phyloP scores from a whole-genome alignment of 2,329 filamentous ascomycete species.

The Penicillium sp. region DNA sequence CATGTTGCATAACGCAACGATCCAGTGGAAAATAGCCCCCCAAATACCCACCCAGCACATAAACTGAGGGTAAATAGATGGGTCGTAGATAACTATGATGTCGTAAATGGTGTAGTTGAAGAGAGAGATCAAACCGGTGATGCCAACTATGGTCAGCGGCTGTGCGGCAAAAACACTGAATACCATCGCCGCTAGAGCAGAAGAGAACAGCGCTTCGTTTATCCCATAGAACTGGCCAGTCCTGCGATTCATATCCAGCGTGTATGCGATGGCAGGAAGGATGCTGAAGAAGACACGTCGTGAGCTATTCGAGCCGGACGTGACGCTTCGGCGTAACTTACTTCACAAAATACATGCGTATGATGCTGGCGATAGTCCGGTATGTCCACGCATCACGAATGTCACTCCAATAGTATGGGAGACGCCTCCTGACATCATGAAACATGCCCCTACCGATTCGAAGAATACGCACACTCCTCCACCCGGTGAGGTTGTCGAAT shows the following conservation, averaged over 20 bases:
- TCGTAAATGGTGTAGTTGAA: constrained; percentile 63
- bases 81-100: constrained; percentile 52
- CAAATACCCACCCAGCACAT: constrained; percentile 58
- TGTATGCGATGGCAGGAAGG: constrained; percentile 58
- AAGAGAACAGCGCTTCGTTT: constrained; percentile 56
- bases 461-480: constrained; percentile 43
- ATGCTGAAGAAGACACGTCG: constrained; percentile 44
- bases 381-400: constrained; percentile 56
- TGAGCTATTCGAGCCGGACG: no score
- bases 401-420: constrained; percentile 58
- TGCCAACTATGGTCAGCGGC: constrained; percentile 57
- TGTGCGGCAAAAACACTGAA: constrained; percentile 54
- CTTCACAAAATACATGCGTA: constrained; percentile 59
- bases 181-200: constrained; percentile 55
- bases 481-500: constrained; percentile 40
- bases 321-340: constrained; percentile 2
- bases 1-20: constrained; percentile 51
- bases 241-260: constrained; percentile 57
- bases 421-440: constrained; percentile 51
- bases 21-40: constrained; percentile 58
- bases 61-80: constrained; percentile 52
- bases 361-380: constrained; percentile 53
- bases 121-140: constrained; percentile 54
- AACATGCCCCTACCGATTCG: constrained; percentile 54
- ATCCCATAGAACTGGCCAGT: constrained; percentile 57